Percentiles rank a stretch among this genome's conserved stretches.
These are phyloP conservation scores for Sporopachydermia lactativora DNA, from an alignment of 805 yeast species.

Conservation along the genomic window DNA sequence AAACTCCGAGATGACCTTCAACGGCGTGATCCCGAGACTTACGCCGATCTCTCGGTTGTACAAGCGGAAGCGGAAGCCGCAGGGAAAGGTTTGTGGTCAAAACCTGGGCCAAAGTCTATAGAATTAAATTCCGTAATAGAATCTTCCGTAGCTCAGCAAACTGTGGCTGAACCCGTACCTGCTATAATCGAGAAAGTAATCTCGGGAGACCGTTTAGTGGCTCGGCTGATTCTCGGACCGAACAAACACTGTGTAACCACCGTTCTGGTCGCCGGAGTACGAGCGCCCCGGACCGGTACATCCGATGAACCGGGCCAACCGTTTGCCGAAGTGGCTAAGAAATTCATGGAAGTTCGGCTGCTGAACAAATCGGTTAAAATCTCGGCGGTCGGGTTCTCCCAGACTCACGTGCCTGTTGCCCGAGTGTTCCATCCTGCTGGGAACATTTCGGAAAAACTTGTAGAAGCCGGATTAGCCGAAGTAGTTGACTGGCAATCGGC, in stretches of 20 bases:
- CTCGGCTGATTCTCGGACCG: conserved; percentile 35
- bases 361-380: conserved; percentile 47
- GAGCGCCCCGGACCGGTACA: conserved; percentile 54
- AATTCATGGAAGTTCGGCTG: conserved; percentile 47
- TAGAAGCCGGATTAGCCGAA: conserved; percentile 58
- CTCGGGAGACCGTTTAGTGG: conserved; percentile 64
- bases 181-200: conserved; percentile 65
- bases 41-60: conserved; percentile 21
- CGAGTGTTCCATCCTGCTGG: conserved; percentile 63
- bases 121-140: conserved; percentile 17
- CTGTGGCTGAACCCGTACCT: conserved; percentile 28
- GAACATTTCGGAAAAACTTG: conserved; percentile 50
- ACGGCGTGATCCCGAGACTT: conserved; percentile 4
- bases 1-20: conserved; percentile 38
- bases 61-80: conserved; percentile 38
- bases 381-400: conserved; percentile 42
- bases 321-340: conserved; percentile 51
- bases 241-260: conserved; percentile 43
- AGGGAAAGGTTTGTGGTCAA: conserved; percentile 44
- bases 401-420: conserved; percentile 47
- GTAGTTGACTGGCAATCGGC: conserved; percentile 72
- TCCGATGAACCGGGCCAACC: conserved; percentile 31
- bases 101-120: conserved; percentile 13
- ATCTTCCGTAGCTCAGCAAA: conserved; percentile 21
- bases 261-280: conserved; percentile 59